A percentile compares a stretch with the other conserved stretches of the same genome.
Evolutionary conservation across 2,329 filamentous ascomycete genomes (phyloP).

Genomic region (Alternaria infectoria): DNA sequence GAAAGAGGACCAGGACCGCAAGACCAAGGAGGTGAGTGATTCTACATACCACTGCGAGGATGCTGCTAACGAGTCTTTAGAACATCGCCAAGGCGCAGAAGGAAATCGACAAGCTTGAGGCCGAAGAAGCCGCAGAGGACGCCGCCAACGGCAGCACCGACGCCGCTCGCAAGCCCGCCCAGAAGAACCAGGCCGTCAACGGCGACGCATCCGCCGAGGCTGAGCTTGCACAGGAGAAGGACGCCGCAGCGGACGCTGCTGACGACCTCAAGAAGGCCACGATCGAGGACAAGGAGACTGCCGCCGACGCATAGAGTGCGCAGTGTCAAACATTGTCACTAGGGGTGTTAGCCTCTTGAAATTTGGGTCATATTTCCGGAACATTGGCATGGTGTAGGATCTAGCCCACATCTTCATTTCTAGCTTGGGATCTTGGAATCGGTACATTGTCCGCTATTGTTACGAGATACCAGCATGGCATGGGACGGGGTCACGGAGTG

Average conservation of each 20-base stretch:
- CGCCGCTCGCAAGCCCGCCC: slow-evolving; percentile 60
- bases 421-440: slow-evolving; percentile 24
- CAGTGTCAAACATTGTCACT: slow-evolving; percentile 1
- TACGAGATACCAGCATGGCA: slow-evolving; percentile 28
- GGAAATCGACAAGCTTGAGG: slow-evolving; percentile 84
- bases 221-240: slow-evolving; percentile 63
- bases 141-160: slow-evolving; percentile 59
- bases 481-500: slow-evolving; percentile 24
- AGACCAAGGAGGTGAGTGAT: slow-evolving; percentile 83
- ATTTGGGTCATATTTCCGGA: slow-evolving; percentile 25
- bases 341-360: slow-evolving; percentile 14
- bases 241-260: slow-evolving; percentile 63
- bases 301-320: slow-evolving; percentile 31
- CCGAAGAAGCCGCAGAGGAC: slow-evolving; percentile 67
- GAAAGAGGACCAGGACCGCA: slow-evolving; percentile 86
- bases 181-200: slow-evolving; percentile 60
- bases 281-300: slow-evolving; percentile 59
- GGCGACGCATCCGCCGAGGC: slow-evolving; percentile 59
- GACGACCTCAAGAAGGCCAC: slow-evolving; percentile 67
- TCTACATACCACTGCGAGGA: background rate
- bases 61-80: slow-evolving; percentile 55
- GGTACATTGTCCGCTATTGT: slow-evolving; percentile 20
- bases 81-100: slow-evolving; percentile 97
- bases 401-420: slow-evolving; percentile 22
- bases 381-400: slow-evolving; percentile 25